These are phyloP conservation scores for Brassica cretica DNA, from an alignment of 345 rosid species.

Conservation along the genomic window DNA sequence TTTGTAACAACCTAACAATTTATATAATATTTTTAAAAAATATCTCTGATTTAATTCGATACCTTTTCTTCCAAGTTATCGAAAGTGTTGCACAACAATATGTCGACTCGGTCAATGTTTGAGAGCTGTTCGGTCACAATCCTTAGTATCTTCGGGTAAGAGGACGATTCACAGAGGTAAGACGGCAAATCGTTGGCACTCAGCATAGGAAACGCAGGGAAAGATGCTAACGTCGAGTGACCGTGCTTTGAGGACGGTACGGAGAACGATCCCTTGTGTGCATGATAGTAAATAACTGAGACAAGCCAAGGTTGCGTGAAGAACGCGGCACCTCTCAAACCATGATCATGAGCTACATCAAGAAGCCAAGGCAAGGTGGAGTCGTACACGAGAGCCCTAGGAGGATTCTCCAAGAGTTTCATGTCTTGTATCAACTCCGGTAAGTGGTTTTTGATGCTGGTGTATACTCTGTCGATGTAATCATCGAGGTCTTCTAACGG, in stretches of 20 bases:
- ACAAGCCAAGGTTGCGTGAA: constrained; percentile 58
- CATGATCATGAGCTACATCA: constrained; percentile 45
- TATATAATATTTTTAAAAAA: too few relatives aligned
- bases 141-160: constrained; percentile 24
- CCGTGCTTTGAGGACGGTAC: constrained; percentile 33
- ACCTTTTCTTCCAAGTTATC: constrained; percentile 52
- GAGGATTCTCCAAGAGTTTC: constrained; percentile 8
- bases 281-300: constrained; percentile 42
- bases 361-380: constrained; percentile 53
- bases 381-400: constrained; percentile 47
- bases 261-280: constrained; percentile 24
- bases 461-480: constrained; percentile 25
- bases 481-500: constrained; percentile 19
- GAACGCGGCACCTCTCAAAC: constrained; percentile 41
- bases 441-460: constrained; percentile 29
- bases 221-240: constrained; percentile 28
- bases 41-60: background rate
- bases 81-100: constrained; percentile 48
- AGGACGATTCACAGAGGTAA: constrained; percentile 30
- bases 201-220: constrained; percentile 45
- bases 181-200: constrained; percentile 46
- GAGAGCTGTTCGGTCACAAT: constrained; percentile 36
- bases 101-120: constrained; percentile 36
- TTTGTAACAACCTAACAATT: too few relatives aligned
- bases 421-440: constrained; percentile 38